Base-by-base conservation (phyloP, 768 basidiomycete genomes). In the Podaxis pistillaris region DNA sequence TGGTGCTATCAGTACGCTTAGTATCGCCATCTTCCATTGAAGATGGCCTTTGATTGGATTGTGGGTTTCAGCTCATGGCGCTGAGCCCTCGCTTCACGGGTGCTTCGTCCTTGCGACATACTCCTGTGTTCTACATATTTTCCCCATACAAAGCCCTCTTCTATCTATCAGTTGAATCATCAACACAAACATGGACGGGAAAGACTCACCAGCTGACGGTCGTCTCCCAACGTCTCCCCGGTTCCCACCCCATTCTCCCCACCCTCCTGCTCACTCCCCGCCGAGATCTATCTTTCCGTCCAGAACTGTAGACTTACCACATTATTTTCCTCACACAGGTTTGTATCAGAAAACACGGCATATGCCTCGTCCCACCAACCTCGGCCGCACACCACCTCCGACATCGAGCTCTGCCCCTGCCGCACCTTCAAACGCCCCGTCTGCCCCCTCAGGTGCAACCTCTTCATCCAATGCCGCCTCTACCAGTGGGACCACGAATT, bases 261-360 rank as follows among this genome's bases (percentile, higher is more conserved):
- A 49, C 50, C 36, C 37, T 47, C 51, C 52, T 44, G 49, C 66
- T 36, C 60, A 59, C 60, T 66, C 62, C 47, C 64, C 64, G 47
- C 65, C 67, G 57, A 66, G 60, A 62, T 62, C 53, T 49, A 62
- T 62, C 30, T 62, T 62, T 55, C 60, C 60, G 26, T 55, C 66
- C 70, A 68, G 69, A 70, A 74, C 73, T 69, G 68, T 72, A 65
- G 62, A 68, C 70, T 66, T 60, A 63, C 66, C 66, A 17, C 58
- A 60, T 56, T 58, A 68, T 68, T 71, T 60, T 67, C 64, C 52
- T 66, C 62, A 56, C 70, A 49, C 81, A 93, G 91, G 90, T 68
- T 88, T 92, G 71, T 93, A 93, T 81, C 88, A 88, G 81, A 93
- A 91, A 83, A 85, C 87, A 66, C 86, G 87, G 74, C 85, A 86